phyloP scores from a whole-genome alignment of 768 basidiomycete genomes.

The Chalciporus chontae region DNA sequence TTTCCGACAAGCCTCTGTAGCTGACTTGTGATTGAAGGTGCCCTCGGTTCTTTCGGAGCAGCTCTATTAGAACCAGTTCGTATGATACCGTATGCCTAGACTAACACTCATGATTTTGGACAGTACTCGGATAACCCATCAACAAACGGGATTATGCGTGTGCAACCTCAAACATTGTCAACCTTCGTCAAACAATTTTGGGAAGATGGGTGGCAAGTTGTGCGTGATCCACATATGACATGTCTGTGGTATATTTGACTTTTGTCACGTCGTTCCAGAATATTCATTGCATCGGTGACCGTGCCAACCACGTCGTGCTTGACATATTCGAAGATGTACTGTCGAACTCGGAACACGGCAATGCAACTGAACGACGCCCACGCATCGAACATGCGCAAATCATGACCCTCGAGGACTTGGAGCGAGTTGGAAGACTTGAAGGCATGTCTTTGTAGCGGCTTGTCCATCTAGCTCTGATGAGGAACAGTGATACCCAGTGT shows the following conservation, averaged over 20 bases:
- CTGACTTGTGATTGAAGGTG: constrained; percentile 45
- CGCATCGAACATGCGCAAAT: constrained; percentile 95
- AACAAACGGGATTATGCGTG: constrained; percentile 66
- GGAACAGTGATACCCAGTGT: constrained; percentile 82
- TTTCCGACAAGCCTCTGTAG: background rate
- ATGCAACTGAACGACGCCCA: constrained; percentile 51
- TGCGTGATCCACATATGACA: constrained; percentile 35
- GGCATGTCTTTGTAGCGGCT: constrained; percentile 41
- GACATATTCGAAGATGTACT: constrained; percentile 77
- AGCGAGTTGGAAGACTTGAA: constrained; percentile 67
- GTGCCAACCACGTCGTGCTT: constrained; percentile 78
- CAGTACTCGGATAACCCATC: constrained; percentile 74
- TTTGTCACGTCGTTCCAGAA: constrained; percentile 48
- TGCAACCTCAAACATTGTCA: constrained; percentile 49
- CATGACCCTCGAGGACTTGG: constrained; percentile 64
- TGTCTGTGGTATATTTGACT: background rate
- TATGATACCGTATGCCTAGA: background rate
- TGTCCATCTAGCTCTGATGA: background rate
- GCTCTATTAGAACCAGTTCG: constrained; percentile 68
- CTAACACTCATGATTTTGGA: background rate
- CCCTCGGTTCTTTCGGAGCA: constrained; percentile 90
- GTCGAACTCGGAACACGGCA: constrained; percentile 16
- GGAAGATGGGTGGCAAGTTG: constrained; percentile 79
- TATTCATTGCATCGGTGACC: constrained; percentile 85
- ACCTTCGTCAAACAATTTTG: constrained; percentile 60